Base-by-base conservation (phyloP, 345 rosid species). In the Arabis hirsuta region DNA sequence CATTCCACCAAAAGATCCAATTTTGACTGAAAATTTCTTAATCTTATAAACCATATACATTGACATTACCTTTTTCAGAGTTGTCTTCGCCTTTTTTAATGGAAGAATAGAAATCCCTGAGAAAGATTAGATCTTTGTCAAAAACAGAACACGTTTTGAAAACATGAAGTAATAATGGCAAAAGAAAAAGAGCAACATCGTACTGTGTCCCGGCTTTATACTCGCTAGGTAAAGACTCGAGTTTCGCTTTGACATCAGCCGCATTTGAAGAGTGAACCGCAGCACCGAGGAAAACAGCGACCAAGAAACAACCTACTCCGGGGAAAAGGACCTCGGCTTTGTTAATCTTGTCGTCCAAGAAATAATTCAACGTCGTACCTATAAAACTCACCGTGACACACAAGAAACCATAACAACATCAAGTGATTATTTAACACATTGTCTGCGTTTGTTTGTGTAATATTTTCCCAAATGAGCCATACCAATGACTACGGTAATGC, bases 401-500 rank as follows among this genome's bases (percentile, higher is more conserved):
- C 73, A 66, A 59, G 54, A 45, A 57, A 71, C 46, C 59, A 60
- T 4, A 13, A 11, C 9, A 38, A 54, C 75, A 61, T 55, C 2
- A 53, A 44, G 56, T 31, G 0, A 39, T 12, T 26, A 7, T 36
- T 36, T 36, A 36, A 36, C 41, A 36, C 41, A 11, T 36, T 8
- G n/a, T 29, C 11, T 14, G 5, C 13, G 3, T 7, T 55, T 32
- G 13, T 55, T 14, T 56, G 31, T 24, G 7, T 51, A 4, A n/a
- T 8, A 2, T 46, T 14, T 46, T 46, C 7, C 8, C 8, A 51
- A 20, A 22, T 50, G 31, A 50, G 4, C 29, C 29, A 27, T 27
- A 27, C 97, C 95, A 84, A 93, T 85, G 55, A 93, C 96, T 34
- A 90, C 97, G 11, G 94, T 88, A 44, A 87, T 86, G 83, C 98